Evolutionary conservation across 2,329 filamentous ascomycete species (phyloP), one percentile per base, ranked within the genome.

Genomic region (Gaeumannomyces sp.): DNA sequence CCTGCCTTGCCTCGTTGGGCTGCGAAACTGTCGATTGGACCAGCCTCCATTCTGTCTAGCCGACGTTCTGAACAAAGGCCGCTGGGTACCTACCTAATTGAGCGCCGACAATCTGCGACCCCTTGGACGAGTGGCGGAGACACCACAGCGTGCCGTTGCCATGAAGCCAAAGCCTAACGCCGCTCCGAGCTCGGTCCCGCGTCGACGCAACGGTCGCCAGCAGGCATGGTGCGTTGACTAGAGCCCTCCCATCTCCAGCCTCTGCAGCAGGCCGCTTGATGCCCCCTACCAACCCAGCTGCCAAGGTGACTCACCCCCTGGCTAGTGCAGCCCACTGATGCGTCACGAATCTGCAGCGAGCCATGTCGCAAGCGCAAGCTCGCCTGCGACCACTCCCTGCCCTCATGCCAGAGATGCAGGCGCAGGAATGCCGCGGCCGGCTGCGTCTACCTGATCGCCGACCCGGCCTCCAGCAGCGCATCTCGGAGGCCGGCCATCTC

Each of bases 331-430:
- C 38, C 38, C 38, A 16, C 38, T 45, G 38, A 45, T 45, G 38
- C 16, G 38, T 19, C 38, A 19, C 45, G 22, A 7, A n/a, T n/a
- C 45, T 5, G 45, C 22, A 53, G 45, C 59, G 60, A 64, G 59
- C 64, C 64, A 31, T 64, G 64, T 10, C 59, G 64, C 14, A 61
- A 58, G 50, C 45, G 64, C 16, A 64, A 64, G 56, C 33, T 64
- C 1, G 64, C 64, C 16, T 64, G 64, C 28, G 64, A 64, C 59
- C 64, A 64, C 50, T 57, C 64, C 29, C 59, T 64, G 45, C 64
- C 64, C 14, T 35, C 53, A 4, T 64, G 64, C 45, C 31, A 31
- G 25, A 59, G 64, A 28, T 64, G 64, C 64, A 64, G 33, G 29
- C 45, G 53, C 33, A 38, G 59, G 25, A 61, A 64, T 45, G 60